A percentile compares a stretch with the other conserved stretches of the same genome.
Evolutionary conservation across 805 yeast species (phyloP).

Genomic region (Pichia nakasei): DNA sequence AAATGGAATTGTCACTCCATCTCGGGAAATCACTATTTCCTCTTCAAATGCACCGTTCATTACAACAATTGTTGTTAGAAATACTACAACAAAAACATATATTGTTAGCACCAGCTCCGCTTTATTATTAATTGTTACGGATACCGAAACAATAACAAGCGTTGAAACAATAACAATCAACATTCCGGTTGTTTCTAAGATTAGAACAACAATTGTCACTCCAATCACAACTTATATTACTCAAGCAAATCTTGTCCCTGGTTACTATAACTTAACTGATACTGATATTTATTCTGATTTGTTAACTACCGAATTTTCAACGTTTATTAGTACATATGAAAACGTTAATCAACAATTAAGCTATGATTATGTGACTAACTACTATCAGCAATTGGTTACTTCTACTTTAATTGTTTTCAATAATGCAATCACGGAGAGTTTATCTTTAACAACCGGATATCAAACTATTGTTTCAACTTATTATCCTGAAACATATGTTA

Average conservation of each 20-base stretch:
- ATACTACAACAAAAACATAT: constrained; percentile 12
- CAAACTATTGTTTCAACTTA: neutral
- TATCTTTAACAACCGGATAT: neutral
- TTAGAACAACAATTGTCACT: constrained; percentile 5
- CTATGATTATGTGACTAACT: neutral
- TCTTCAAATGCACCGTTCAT: neutral
- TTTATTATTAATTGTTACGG: constrained; percentile 14
- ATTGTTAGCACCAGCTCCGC: constrained; percentile 14
- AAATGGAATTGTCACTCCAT: neutral
- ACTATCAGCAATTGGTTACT: neutral
- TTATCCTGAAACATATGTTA: neutral
- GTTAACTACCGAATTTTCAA: neutral
- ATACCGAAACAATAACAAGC: constrained; percentile 9
- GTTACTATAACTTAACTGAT: neutral
- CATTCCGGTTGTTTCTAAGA: constrained; percentile 3
- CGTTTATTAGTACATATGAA: neutral
- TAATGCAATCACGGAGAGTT: neutral
- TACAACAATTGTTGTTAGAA: constrained; percentile 9
- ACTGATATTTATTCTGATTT: neutral
- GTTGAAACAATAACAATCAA: constrained; percentile 4
- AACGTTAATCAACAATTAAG: too few species aligned
- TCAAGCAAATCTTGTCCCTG: neutral
- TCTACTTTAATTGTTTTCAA: neutral
- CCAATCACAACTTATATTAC: neutral
- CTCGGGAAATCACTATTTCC: neutral